phyloP scores from a whole-genome alignment of 78 protist species.

The Isochrysis galbana region DNA sequence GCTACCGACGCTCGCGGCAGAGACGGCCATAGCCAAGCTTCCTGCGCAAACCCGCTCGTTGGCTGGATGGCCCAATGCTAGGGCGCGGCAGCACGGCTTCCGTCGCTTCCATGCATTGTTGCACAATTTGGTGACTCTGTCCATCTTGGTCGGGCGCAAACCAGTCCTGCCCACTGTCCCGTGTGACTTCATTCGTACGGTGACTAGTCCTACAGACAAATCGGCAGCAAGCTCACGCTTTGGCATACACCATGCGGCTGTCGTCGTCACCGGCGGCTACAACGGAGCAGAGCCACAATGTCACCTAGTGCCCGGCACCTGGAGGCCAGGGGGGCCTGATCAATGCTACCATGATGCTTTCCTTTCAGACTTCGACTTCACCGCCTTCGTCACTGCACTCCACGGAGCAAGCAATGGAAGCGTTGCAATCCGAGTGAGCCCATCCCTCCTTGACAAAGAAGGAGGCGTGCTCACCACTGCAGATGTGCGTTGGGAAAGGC shows the following conservation, averaged over 20 bases:
- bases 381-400: neutral
- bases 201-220: too few relatives aligned
- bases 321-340: slow-evolving; percentile 15
- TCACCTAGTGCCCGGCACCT: slow-evolving; percentile 5
- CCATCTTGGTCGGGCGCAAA: neutral
- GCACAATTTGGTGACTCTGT: neutral
- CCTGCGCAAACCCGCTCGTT: too few relatives aligned
- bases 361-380: neutral
- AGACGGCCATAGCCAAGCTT: neutral
- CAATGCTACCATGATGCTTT: neutral
- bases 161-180: neutral
- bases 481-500: neutral
- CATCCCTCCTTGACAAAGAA: neutral
- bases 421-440: neutral
- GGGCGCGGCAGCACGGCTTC: neutral
- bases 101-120: neutral
- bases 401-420: neutral
- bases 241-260: neutral
- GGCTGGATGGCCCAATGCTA: neutral
- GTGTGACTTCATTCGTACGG: neutral
- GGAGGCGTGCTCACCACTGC: neutral
- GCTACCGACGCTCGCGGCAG: too few relatives aligned
- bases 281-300: neutral
- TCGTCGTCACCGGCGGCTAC: neutral
- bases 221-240: slow-evolving; percentile 9